Evolutionary conservation across 768 basidiomycete genomes (phyloP).

Genomic region (Dentipellis fragilis): DNA sequence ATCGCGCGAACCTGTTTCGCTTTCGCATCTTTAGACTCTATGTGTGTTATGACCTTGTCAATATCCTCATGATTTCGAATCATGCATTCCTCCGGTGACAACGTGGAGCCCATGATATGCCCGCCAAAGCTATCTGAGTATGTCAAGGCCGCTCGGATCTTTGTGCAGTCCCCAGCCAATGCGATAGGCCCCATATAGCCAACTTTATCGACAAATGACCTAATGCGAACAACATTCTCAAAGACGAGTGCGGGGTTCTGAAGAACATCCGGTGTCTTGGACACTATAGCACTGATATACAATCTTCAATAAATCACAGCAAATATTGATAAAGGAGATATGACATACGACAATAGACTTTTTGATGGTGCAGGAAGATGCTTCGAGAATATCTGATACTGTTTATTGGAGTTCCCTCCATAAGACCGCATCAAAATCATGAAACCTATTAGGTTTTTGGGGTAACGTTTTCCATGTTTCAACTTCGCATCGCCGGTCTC

Average conservation of each 20-base stretch:
- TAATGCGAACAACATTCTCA: conserved; percentile 20
- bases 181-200: conserved; percentile 18
- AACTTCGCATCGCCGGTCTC: background rate
- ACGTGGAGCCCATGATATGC: conserved; percentile 18
- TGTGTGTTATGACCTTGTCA: conserved; percentile 13
- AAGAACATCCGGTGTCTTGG: conserved; percentile 16
- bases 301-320: background rate
- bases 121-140: conserved; percentile 20
- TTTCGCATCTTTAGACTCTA: conserved; percentile 13
- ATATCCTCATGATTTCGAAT: conserved; percentile 18
- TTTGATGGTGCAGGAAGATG: background rate
- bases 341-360: background rate
- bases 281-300: too few relatives aligned
- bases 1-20: conserved; percentile 21
- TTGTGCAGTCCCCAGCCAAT: conserved; percentile 20
- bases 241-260: conserved; percentile 18
- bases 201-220: conserved; percentile 15
- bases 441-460: conserved; percentile 12
- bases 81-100: conserved; percentile 14
- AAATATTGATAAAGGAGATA: background rate
- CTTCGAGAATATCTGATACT: conserved; percentile 9
- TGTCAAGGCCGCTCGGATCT: conserved; percentile 17
- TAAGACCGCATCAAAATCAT: conserved; percentile 13
- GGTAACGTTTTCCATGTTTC: conserved; percentile 14
- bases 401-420: conserved; percentile 10